Percentiles rank a stretch among this genome's conserved stretches.
Evolutionary conservation across 139 green algal genomes (phyloP).

Genomic region (Haematococcus sp.): DNA sequence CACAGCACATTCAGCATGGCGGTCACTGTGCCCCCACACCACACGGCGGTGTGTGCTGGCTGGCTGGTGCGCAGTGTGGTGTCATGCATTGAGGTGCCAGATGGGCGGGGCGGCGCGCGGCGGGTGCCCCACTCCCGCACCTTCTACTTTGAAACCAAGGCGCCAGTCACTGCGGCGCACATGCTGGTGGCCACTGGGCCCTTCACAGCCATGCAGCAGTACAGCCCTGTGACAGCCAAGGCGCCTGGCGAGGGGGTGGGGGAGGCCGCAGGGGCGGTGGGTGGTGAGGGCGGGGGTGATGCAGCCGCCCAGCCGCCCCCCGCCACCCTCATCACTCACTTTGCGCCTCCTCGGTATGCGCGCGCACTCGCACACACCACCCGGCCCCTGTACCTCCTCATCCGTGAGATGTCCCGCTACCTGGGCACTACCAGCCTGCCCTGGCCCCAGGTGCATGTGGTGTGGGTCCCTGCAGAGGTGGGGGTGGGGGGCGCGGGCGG

Average conservation of each 20-base stretch:
- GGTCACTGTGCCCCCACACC: slow-evolving; percentile 11
- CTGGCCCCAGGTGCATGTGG: too few species aligned
- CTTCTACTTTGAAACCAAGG: slow-evolving; percentile 21
- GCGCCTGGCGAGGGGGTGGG: neutral
- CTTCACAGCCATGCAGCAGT: slow-evolving; percentile 23
- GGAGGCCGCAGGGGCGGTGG: neutral
- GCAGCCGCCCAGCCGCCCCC: neutral
- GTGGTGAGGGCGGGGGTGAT: neutral
- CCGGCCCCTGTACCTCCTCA: slow-evolving; percentile 35
- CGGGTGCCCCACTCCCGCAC: slow-evolving; percentile 14
- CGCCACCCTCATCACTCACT: slow-evolving; percentile 30
- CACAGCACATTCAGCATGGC: slow-evolving; percentile 6
- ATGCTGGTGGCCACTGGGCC: slow-evolving; percentile 30
- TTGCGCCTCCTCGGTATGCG: neutral
- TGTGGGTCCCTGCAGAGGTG: too few species aligned
- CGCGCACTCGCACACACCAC: slow-evolving; percentile 13
- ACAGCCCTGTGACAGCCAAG: slow-evolving; percentile 12
- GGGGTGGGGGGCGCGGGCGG: neutral
- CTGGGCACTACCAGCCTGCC: neutral
- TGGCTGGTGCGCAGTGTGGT: slow-evolving; percentile 8
- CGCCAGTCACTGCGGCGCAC: slow-evolving; percentile 11
- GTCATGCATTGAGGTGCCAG: neutral
- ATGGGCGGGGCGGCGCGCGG: neutral
- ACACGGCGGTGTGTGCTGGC: slow-evolving; percentile 30
- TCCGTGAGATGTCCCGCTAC: slow-evolving; percentile 29